A percentile compares a stretch with the other conserved stretches of the same genome.
Evolutionary conservation across 2,329 filamentous ascomycete genomes (phyloP).

Genomic region (Boeremia exigua): DNA sequence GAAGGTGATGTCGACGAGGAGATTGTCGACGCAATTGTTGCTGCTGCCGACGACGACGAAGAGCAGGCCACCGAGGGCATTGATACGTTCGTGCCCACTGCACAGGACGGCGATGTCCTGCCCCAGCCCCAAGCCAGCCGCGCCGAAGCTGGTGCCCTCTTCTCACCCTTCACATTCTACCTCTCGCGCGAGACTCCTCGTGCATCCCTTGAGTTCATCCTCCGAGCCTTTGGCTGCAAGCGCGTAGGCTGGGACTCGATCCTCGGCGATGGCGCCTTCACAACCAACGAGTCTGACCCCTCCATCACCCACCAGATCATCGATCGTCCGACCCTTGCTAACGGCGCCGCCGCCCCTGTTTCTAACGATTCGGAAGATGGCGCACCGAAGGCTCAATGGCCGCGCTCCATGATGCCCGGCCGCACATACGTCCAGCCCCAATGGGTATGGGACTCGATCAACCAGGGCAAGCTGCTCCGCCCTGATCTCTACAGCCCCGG

Average conservation of each 20-base stretch:
- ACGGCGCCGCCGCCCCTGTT: slow-evolving; percentile 48
- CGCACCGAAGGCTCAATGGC: slow-evolving; percentile 54
- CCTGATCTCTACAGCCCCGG: slow-evolving; percentile 90
- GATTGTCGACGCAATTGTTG: slow-evolving; percentile 36
- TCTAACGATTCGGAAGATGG: slow-evolving; percentile 61
- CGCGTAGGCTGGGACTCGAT: slow-evolving; percentile 93
- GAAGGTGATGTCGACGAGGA: slow-evolving; percentile 47
- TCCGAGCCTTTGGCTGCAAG: slow-evolving; percentile 94
- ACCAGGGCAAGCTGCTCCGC: slow-evolving; percentile 85
- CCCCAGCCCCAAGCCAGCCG: slow-evolving; percentile 75
- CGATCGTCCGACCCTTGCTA: slow-evolving; percentile 76
- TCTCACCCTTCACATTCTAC: slow-evolving; percentile 88
- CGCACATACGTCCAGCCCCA: slow-evolving; percentile 94
- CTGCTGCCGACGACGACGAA: slow-evolving; percentile 32
- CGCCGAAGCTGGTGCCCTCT: slow-evolving; percentile 75
- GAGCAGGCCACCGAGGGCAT: slow-evolving; percentile 60
- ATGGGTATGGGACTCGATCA: slow-evolving; percentile 98
- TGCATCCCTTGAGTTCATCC: slow-evolving; percentile 87
- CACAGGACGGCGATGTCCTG: slow-evolving; percentile 83
- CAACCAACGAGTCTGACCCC: slow-evolving; percentile 83
- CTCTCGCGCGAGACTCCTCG: slow-evolving; percentile 92
- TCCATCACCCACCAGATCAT: slow-evolving; percentile 96
- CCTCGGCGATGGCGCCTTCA: slow-evolving; percentile 90
- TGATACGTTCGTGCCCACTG: slow-evolving; percentile 89
- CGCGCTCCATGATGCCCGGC: slow-evolving; percentile 82